Evolutionary conservation across 2,329 filamentous ascomycete species (phyloP).

Genomic region (Pyricularia pennisetigena): DNA sequence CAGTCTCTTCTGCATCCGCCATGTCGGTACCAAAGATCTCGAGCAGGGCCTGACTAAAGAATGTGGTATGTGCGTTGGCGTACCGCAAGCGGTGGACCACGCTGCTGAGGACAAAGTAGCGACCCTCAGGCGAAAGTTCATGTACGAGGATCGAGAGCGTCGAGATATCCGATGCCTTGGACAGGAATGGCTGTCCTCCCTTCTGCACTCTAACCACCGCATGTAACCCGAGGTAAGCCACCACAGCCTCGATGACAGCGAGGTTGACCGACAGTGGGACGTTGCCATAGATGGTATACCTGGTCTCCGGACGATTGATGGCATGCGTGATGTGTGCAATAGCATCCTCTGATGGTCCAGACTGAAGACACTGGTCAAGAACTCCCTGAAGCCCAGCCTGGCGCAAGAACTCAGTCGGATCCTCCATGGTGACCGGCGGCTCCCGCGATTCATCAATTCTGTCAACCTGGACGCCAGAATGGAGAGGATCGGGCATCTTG

Average conservation of each 20-base stretch:
- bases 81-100: conserved; percentile 89
- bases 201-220: conserved; percentile 52
- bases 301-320: conserved; percentile 47
- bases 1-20: conserved; percentile 63
- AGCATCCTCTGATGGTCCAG: conserved; percentile 59
- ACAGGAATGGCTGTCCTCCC: conserved; percentile 53
- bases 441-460: conserved; percentile 65
- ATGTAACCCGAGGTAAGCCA: conserved; percentile 70
- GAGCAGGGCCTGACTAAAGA: conserved; percentile 79
- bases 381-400: conserved; percentile 47
- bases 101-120: conserved; percentile 75
- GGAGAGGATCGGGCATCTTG: conserved; percentile 66
- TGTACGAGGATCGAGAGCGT: conserved; percentile 69
- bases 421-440: conserved; percentile 53
- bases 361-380: conserved; percentile 47
- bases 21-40: conserved; percentile 74
- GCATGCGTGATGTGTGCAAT: conserved; percentile 69
- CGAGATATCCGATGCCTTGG: conserved; percentile 56
- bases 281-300: conserved; percentile 55
- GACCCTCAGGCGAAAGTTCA: conserved; percentile 64
- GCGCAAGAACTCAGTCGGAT: conserved; percentile 46
- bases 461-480: conserved; percentile 66
- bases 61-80: conserved; percentile 82
- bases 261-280: conserved; percentile 60
- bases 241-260: conserved; percentile 66